A percentile compares a stretch with the other conserved stretches of the same genome.
These are phyloP conservation scores for Monosporozyma siamensis DNA, from an alignment of 805 yeast species.

Conservation along the genomic window DNA sequence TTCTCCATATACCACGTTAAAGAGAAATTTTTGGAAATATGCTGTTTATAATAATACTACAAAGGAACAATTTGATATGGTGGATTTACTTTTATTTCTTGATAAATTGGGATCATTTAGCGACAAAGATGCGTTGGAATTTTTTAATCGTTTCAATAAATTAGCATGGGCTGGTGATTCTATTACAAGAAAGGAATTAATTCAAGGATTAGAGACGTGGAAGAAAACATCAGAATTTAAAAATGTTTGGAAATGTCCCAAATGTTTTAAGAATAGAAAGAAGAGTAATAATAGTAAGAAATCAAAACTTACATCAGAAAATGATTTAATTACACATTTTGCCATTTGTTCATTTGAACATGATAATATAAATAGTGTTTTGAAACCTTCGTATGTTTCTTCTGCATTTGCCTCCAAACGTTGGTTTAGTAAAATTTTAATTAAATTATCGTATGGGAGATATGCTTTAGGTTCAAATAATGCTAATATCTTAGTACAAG, in stretches of 20 bases:
- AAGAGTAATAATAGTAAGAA: constrained; percentile 36
- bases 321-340: constrained; percentile 75
- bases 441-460: constrained; percentile 81
- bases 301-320: constrained; percentile 29
- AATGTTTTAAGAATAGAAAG: constrained; percentile 57
- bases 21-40: constrained; percentile 62
- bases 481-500: constrained; percentile 91
- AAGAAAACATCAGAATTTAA: constrained; percentile 28
- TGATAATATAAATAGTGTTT: constrained; percentile 39
- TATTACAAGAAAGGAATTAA: constrained; percentile 37
- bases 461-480: constrained; percentile 80
- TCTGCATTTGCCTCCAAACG: constrained; percentile 74
- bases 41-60: constrained; percentile 38
- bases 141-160: constrained; percentile 39
- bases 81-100: constrained; percentile 56
- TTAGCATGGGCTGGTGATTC: constrained; percentile 48
- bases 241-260: constrained; percentile 65
- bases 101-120: constrained; percentile 40
- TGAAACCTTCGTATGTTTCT: constrained; percentile 64
- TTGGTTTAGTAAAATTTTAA: constrained; percentile 78
- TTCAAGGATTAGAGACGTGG: constrained; percentile 39
- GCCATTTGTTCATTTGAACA: constrained; percentile 78
- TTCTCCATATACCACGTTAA: constrained; percentile 52
- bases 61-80: constrained; percentile 36
- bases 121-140: constrained; percentile 44